phyloP scores from a whole-genome alignment of 164 flowering plant species.

The Piper betle region DNA sequence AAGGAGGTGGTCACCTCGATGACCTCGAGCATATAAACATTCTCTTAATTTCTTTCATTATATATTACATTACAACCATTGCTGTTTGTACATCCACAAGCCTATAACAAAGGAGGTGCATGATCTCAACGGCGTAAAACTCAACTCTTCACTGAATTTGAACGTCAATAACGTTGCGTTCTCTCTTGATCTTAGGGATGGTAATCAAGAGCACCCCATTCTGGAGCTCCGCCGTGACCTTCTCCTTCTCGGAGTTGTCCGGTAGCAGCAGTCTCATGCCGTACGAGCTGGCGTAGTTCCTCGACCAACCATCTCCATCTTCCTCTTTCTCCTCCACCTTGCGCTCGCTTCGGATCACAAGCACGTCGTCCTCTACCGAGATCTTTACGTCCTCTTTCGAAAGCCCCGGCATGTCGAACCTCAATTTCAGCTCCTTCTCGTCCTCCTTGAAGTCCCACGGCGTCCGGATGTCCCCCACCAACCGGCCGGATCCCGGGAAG shows the following conservation, averaged over 20 bases:
- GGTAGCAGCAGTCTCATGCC: constrained; percentile 50
- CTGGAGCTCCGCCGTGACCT: constrained; percentile 60
- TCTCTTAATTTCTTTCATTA: no score
- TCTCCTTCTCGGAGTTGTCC: constrained; percentile 37
- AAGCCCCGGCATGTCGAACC: constrained; percentile 61
- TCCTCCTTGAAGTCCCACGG: constrained; percentile 73
- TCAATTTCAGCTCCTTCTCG: constrained; percentile 53
- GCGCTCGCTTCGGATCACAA: constrained; percentile 51
- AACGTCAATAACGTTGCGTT: constrained; percentile 62
- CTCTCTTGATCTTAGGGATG: constrained; percentile 50
- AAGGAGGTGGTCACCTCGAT: no score
- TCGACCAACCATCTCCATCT: constrained; percentile 27
- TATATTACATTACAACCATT: no score
- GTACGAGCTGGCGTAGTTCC: constrained; percentile 32
- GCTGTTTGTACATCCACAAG: no score
- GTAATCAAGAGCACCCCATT: constrained; percentile 43
- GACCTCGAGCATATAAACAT: no score
- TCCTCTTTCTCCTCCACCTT: constrained; percentile 21
- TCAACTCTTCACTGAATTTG: constrained; percentile 43
- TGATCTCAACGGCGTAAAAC: no score
- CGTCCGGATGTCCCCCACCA: constrained; percentile 21
- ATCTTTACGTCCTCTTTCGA: constrained; percentile 50
- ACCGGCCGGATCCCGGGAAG: constrained; percentile 17
- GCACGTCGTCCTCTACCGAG: constrained; percentile 46
- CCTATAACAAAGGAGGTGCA: no score